These are phyloP conservation scores for Antarctomyces pellizariae DNA, from an alignment of 495 filamentous ascomycete species.

Conservation along the genomic window DNA sequence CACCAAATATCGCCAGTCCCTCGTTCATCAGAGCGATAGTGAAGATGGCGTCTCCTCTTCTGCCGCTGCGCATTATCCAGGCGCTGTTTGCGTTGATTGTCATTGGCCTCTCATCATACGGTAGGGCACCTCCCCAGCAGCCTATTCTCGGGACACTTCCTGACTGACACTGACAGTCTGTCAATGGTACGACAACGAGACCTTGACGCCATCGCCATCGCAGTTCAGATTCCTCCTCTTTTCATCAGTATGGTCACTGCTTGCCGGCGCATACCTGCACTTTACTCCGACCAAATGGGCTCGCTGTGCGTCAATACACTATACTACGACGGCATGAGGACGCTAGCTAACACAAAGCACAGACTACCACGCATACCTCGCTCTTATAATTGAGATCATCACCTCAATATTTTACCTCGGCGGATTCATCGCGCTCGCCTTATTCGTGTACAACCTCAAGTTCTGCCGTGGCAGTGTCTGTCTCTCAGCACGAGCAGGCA, in stretches of 20 bases:
- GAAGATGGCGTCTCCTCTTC: slow-evolving; percentile 10
- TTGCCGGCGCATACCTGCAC: slow-evolving; percentile 43
- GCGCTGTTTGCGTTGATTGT: slow-evolving; percentile 38
- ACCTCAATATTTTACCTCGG: slow-evolving; percentile 69
- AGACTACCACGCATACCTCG: slow-evolving; percentile 29
- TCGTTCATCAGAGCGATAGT: too few relatives aligned
- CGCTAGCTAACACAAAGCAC: slow-evolving; percentile 11
- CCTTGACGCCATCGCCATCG: slow-evolving; percentile 22
- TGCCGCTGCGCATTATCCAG: slow-evolving; percentile 21
- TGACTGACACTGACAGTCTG: slow-evolving; percentile 16
- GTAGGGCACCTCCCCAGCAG: slow-evolving; percentile 20
- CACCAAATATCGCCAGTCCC: too few relatives aligned
- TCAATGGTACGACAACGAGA: slow-evolving; percentile 26
- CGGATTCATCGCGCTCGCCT: slow-evolving; percentile 48
- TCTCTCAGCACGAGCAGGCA: slow-evolving; percentile 21
- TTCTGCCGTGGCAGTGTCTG: slow-evolving; percentile 29
- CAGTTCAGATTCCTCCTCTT: slow-evolving; percentile 56
- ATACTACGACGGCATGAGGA: background rate
- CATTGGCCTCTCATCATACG: slow-evolving; percentile 43
- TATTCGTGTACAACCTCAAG: slow-evolving; percentile 30
- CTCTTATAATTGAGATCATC: slow-evolving; percentile 34
- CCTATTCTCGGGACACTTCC: background rate
- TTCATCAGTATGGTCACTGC: slow-evolving; percentile 34
- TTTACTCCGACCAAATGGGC: slow-evolving; percentile 20
- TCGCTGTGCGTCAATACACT: background rate